These are phyloP conservation scores for Suillus occidentalis DNA, from an alignment of 768 basidiomycete genomes.

Conservation along the genomic window DNA sequence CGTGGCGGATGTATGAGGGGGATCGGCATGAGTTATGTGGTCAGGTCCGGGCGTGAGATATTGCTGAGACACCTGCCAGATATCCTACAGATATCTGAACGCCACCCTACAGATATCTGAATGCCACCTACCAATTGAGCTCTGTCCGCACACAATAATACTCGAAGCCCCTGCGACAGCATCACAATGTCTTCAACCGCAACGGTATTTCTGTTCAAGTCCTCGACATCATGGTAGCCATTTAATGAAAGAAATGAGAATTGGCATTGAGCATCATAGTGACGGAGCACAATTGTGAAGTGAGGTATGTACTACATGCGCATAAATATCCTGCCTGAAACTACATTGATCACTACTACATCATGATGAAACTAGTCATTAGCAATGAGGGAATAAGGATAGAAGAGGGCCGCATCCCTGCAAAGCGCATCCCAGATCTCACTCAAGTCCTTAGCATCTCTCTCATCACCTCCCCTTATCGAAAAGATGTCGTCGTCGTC, in stretches of 20 bases:
- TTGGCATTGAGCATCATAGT: no score
- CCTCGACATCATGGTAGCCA: background rate
- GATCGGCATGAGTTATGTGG: background rate
- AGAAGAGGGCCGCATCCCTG: background rate
- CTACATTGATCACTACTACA: no score
- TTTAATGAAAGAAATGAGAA: background rate
- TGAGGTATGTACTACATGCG: no score
- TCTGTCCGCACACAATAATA: background rate
- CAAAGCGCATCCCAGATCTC: background rate
- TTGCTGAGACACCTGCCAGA: background rate
- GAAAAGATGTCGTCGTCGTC: background rate
- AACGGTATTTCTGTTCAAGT: background rate
- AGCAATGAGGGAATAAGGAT: background rate
- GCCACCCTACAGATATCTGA: no score
- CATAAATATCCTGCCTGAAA: no score
- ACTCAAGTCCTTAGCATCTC: background rate
- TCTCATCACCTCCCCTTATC: background rate
- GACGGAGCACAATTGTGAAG: no score
- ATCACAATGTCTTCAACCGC: background rate
- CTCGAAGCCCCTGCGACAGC: background rate
- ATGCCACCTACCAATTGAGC: no score
- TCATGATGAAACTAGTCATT: background rate
- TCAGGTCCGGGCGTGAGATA: background rate
- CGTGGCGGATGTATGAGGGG: background rate
- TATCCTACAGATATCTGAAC: background rate